A percentile compares a stretch with the other conserved stretches of the same genome.
Conservation (phyloP, 345 rosid species). For the Citrus australasica region DNA sequence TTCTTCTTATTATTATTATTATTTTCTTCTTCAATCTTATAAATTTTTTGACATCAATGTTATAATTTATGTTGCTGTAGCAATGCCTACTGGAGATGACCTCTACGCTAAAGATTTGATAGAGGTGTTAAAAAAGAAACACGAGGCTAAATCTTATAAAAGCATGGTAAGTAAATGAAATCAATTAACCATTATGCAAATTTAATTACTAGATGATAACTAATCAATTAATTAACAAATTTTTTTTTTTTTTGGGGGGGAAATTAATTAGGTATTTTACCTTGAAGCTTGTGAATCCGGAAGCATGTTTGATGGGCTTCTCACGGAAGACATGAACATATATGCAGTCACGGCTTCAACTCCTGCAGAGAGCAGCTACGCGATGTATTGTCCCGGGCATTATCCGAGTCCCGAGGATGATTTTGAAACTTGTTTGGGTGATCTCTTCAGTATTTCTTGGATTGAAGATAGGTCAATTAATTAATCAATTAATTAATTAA, state of each 20-base stretch:
- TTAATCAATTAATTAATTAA: not conserved
- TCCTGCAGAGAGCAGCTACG: conserved; percentile 51
- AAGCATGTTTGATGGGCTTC: conserved; percentile 62
- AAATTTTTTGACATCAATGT: not conserved
- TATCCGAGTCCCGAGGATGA: conserved; percentile 23
- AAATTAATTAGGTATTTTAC: conserved; percentile 42
- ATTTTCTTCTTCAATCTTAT: not conserved
- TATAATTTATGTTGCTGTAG: conserved; percentile 1
- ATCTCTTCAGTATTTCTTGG: conserved; percentile 72
- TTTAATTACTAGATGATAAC: not conserved
- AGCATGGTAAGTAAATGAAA: conserved; percentile 34
- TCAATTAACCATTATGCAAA: not conserved
- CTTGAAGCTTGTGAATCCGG: conserved; percentile 73
- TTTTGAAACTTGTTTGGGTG: conserved; percentile 59
- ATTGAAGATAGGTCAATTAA: conserved; percentile 62
- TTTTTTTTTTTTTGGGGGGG: too few relatives aligned
- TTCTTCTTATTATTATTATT: too few relatives aligned
- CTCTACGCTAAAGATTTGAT: conserved; percentile 45
- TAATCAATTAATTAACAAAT: not conserved
- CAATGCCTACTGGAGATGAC: conserved; percentile 34
- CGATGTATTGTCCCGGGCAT: conserved; percentile 36
- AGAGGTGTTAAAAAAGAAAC: conserved; percentile 47
- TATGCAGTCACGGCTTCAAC: conserved; percentile 61
- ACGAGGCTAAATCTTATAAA: conserved; percentile 34
- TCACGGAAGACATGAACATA: conserved; percentile 36